Evolutionary conservation across 306 rosid species (phyloP).

Genomic region (Hippophae tibetana): DNA sequence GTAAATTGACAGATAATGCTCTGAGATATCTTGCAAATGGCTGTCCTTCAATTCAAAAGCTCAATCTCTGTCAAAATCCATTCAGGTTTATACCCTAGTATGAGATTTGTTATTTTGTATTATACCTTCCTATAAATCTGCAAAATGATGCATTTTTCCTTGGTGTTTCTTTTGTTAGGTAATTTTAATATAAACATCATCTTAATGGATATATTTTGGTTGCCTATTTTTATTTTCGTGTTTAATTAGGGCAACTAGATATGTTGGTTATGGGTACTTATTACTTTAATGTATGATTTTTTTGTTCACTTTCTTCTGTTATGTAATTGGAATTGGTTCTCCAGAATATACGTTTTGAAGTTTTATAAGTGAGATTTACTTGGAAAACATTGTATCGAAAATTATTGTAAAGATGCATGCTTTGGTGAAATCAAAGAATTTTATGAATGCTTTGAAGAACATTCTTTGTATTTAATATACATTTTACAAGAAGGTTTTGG

Average conservation of each 20-base stretch:
- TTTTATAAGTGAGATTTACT: no score
- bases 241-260: not conserved
- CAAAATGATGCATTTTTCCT: no score
- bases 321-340: no score
- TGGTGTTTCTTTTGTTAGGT: slow-evolving; percentile 8
- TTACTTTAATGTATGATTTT: no score
- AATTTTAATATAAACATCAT: not conserved
- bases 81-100: slow-evolving; percentile 50
- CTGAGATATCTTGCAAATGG: slow-evolving; percentile 56
- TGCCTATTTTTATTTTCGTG: not conserved
- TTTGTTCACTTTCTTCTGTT: no score
- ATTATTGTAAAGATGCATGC: no score
- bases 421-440: no score
- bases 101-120: not conserved
- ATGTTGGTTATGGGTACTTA: not conserved
- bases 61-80: slow-evolving; percentile 46
- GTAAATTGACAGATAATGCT: slow-evolving; percentile 52
- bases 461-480: no score
- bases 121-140: not conserved
- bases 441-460: no score
- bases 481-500: no score
- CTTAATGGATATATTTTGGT: not conserved
- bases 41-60: slow-evolving; percentile 40
- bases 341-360: no score
- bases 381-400: no score